Conservation (phyloP, 257 asterid genomes). For the Forsythia suspensa region DNA sequence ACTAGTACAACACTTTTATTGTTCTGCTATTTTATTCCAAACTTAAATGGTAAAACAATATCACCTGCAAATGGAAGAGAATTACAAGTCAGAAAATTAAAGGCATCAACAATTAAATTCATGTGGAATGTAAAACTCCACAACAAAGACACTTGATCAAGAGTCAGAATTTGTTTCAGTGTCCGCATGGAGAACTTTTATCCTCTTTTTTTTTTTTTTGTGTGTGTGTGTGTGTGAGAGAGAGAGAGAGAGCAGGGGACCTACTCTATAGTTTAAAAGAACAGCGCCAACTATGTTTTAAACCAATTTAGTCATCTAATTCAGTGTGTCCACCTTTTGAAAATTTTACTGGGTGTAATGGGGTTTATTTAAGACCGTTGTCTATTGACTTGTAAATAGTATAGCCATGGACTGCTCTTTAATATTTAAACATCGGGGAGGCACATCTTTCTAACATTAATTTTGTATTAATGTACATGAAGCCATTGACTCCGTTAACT, state of each 20-base stretch:
- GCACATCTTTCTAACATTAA: background rate
- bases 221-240: background rate
- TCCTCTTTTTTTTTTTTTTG: background rate
- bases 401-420: background rate
- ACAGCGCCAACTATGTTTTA: background rate
- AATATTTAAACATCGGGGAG: background rate
- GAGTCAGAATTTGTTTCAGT: background rate
- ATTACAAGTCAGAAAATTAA: constrained; percentile 17
- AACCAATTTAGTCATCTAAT: background rate
- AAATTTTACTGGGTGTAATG: background rate
- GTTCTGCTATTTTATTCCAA: constrained; percentile 16
- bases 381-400: background rate
- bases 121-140: constrained; percentile 1
- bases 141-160: background rate
- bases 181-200: background rate
- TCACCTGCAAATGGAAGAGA: constrained; percentile 31
- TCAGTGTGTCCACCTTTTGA: background rate
- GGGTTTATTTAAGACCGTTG: background rate
- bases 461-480: background rate
- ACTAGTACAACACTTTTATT: constrained; percentile 2
- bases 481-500: constrained; percentile 2
- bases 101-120: constrained; percentile 16
- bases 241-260: no score
- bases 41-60: constrained; percentile 13
- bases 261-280: background rate